phyloP scores from a whole-genome alignment of 768 basidiomycete genomes.

The Leccinum imitatum region DNA sequence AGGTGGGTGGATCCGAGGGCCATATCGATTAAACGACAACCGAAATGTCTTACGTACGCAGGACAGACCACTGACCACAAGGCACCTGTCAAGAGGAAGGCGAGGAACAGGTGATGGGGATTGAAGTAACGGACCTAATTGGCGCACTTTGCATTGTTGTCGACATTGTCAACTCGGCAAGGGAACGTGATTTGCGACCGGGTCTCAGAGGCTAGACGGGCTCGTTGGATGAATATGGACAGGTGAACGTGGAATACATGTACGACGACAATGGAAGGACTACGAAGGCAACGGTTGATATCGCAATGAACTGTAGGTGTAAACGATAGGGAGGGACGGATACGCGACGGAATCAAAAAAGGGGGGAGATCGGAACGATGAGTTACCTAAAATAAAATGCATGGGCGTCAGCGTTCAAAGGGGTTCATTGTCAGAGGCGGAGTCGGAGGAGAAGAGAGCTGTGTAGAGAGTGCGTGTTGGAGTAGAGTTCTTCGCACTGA shows the following conservation, averaged over 20 bases:
- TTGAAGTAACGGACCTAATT: slow-evolving; percentile 33
- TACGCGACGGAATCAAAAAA: slow-evolving; percentile 19
- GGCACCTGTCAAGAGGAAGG: slow-evolving; percentile 33
- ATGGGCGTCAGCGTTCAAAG: slow-evolving; percentile 19
- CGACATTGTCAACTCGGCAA: slow-evolving; percentile 32
- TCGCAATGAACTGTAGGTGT: slow-evolving; percentile 17
- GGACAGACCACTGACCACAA: slow-evolving; percentile 31
- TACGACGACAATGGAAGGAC: slow-evolving; percentile 28
- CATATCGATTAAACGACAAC: slow-evolving; percentile 39
- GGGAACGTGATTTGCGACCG: slow-evolving; percentile 24
- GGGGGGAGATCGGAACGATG: slow-evolving; percentile 14
- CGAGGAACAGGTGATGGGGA: slow-evolving; percentile 27
- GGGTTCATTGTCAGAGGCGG: slow-evolving; percentile 26
- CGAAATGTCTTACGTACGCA: slow-evolving; percentile 37
- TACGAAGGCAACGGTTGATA: slow-evolving; percentile 25
- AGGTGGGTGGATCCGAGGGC: slow-evolving; percentile 38
- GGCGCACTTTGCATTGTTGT: slow-evolving; percentile 34
- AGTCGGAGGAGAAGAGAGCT: slow-evolving; percentile 20
- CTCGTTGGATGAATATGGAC: slow-evolving; percentile 20
- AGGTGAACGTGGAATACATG: slow-evolving; percentile 28
- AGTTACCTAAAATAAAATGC: slow-evolving; percentile 29
- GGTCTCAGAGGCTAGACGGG: slow-evolving; percentile 28
- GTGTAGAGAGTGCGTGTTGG: slow-evolving; percentile 21
- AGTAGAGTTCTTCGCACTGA: slow-evolving; percentile 21
- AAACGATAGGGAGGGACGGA: slow-evolving; percentile 11